These are phyloP conservation scores for Leucocoprinus birnbaumii DNA, from an alignment of 768 basidiomycete genomes.

Conservation along the genomic window DNA sequence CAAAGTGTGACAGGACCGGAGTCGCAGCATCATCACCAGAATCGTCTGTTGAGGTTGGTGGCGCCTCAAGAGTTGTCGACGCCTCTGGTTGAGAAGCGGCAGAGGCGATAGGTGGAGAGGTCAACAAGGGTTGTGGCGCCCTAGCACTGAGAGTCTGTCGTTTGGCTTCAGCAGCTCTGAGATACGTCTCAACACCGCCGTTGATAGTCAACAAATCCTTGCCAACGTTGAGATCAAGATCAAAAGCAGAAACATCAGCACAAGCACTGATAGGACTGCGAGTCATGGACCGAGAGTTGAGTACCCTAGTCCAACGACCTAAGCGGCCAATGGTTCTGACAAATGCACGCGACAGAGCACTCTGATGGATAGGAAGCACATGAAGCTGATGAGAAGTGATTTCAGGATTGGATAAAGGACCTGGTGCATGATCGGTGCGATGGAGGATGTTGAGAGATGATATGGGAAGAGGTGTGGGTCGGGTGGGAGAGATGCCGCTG, in stretches of 20 bases:
- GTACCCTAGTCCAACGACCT: conserved; percentile 78
- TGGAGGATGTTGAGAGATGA: conserved; percentile 63
- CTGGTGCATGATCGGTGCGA: conserved; percentile 47
- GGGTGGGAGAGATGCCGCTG: conserved; percentile 31
- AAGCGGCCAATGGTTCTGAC: conserved; percentile 81
- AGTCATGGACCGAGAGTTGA: conserved; percentile 44
- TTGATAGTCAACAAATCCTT: conserved; percentile 59
- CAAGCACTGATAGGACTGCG: conserved; percentile 30
- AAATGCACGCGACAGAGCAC: conserved; percentile 68
- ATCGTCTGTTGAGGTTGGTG: neutral
- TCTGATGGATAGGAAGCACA: conserved; percentile 53
- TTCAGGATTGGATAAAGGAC: conserved; percentile 23
- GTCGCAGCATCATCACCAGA: conserved; percentile 2
- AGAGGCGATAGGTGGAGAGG: neutral
- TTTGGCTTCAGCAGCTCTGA: conserved; percentile 30
- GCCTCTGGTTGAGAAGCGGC: neutral
- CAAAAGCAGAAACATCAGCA: conserved; percentile 64
- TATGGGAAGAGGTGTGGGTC: conserved; percentile 46
- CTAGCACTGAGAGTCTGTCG: conserved; percentile 36
- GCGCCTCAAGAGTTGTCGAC: neutral
- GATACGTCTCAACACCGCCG: conserved; percentile 64
- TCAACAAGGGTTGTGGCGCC: neutral
- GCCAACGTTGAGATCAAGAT: conserved; percentile 59
- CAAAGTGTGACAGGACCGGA: conserved; percentile 4
- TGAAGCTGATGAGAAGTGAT: conserved; percentile 35